A percentile compares a stretch with the other conserved stretches of the same genome.
Conservation (phyloP, 441 rosid genomes). For the Jatropha podagrica region DNA sequence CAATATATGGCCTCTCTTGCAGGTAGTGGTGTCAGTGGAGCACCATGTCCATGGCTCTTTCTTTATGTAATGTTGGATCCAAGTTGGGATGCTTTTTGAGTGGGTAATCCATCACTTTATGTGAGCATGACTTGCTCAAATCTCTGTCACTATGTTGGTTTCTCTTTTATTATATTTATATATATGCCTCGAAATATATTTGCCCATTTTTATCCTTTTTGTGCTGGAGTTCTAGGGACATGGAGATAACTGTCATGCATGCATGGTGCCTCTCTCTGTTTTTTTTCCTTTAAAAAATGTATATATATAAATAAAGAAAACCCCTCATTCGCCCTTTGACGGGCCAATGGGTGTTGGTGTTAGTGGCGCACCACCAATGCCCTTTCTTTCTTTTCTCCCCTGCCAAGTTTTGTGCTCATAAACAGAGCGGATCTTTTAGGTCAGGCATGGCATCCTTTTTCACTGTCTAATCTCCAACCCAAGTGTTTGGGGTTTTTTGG, state of each 20-base stretch:
- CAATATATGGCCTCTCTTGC: background rate
- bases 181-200: background rate
- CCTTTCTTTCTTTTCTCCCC: background rate
- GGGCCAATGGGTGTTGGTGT: constrained; percentile 17
- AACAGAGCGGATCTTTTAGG: background rate
- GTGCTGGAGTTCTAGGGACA: constrained; percentile 27
- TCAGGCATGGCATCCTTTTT: background rate
- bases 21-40: constrained; percentile 17
- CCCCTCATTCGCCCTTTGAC: background rate
- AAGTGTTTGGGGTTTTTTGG: background rate
- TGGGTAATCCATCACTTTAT: constrained; percentile 22
- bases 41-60: constrained; percentile 1
- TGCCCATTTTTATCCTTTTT: background rate
- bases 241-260: constrained; percentile 26
- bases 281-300: background rate
- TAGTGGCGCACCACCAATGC: constrained; percentile 31
- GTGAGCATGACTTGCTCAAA: constrained; percentile 26
- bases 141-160: constrained; percentile 21
- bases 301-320: no score
- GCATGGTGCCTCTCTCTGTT: constrained; percentile 18
- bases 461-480: background rate
- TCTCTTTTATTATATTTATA: background rate
- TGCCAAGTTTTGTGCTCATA: background rate
- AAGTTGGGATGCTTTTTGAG: background rate
- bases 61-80: constrained; percentile 17